Evolutionary conservation across 2,329 filamentous ascomycete genomes (phyloP).

Genomic region (Venturia aucupariae): DNA sequence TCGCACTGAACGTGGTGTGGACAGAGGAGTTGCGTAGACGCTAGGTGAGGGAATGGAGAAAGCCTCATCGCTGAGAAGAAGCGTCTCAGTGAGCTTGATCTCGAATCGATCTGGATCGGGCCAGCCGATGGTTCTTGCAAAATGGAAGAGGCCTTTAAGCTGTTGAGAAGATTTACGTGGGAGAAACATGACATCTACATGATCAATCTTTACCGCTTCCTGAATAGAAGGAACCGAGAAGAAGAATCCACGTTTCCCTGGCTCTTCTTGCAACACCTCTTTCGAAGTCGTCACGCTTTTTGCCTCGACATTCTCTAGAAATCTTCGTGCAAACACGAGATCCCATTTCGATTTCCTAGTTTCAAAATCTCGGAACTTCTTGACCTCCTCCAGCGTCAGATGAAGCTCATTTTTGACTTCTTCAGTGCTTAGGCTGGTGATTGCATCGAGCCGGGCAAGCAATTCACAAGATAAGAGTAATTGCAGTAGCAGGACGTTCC

Average conservation of each 20-base stretch:
- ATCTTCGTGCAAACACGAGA: constrained; percentile 43
- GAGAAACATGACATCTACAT: constrained; percentile 21
- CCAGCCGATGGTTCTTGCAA: constrained; percentile 43
- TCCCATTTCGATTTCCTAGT: constrained; percentile 49
- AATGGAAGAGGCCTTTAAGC: constrained; percentile 41
- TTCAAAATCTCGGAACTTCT: constrained; percentile 37
- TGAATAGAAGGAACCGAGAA: constrained; percentile 20
- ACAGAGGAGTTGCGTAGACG: constrained; percentile 30
- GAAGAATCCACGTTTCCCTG: constrained; percentile 17
- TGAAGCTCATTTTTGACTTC: constrained; percentile 30
- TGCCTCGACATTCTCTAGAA: constrained; percentile 40
- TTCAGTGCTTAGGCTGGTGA: constrained; percentile 25
- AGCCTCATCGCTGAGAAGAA: constrained; percentile 20
- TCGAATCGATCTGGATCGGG: constrained; percentile 34
- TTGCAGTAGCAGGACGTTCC: constrained; percentile 47
- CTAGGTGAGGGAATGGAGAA: constrained; percentile 19
- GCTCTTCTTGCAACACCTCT: background rate
- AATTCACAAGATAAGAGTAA: constrained; percentile 46
- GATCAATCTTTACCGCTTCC: constrained; percentile 11
- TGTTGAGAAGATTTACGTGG: constrained; percentile 34
- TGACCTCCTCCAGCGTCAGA: constrained; percentile 35
- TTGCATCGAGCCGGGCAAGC: constrained; percentile 43
- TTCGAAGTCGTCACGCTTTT: constrained; percentile 5
- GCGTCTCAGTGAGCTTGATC: constrained; percentile 30
- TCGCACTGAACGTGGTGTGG: constrained; percentile 25